Evolutionary conservation across 441 rosid species (phyloP).

Genomic region (Erysimum cheiri): DNA sequence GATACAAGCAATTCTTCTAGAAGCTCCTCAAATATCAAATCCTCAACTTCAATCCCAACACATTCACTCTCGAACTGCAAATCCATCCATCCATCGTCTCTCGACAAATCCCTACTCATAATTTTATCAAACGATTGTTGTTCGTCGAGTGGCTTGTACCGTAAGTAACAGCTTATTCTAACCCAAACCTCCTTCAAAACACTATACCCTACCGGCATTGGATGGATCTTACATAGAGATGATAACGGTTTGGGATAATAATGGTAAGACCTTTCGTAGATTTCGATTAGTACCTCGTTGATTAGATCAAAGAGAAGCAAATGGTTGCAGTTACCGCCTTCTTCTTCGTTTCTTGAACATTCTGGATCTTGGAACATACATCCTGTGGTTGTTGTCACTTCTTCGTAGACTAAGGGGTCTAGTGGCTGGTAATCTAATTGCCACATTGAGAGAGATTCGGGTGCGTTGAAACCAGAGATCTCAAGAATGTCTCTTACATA

Average conservation of each 20-base stretch:
- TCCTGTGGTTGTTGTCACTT: constrained; percentile 49
- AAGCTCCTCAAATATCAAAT: constrained; percentile 72
- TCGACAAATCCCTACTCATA: constrained; percentile 58
- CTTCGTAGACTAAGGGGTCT: constrained; percentile 62
- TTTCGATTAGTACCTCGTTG: constrained; percentile 70
- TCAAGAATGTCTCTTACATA: constrained; percentile 76
- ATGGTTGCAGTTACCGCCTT: constrained; percentile 54
- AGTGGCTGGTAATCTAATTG: constrained; percentile 71
- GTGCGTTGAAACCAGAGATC: constrained; percentile 70
- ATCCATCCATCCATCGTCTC: constrained; percentile 78
- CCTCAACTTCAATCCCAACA: constrained; percentile 74
- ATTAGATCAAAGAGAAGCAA: constrained; percentile 70
- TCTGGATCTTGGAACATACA: constrained; percentile 56
- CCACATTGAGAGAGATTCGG: constrained; percentile 65
- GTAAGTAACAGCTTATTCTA: constrained; percentile 61
- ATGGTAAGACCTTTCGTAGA: constrained; percentile 61
- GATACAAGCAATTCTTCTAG: constrained; percentile 56
- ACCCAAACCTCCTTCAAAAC: constrained; percentile 81
- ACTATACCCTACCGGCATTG: constrained; percentile 63
- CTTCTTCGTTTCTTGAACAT: constrained; percentile 49
- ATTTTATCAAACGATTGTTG: constrained; percentile 50
- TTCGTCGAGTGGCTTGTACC: constrained; percentile 46
- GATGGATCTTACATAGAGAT: constrained; percentile 54
- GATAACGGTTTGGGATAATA: constrained; percentile 65
- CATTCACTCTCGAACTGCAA: constrained; percentile 79